phyloP scores from a whole-genome alignment of 768 basidiomycete species.

The Boletus huronensis region DNA sequence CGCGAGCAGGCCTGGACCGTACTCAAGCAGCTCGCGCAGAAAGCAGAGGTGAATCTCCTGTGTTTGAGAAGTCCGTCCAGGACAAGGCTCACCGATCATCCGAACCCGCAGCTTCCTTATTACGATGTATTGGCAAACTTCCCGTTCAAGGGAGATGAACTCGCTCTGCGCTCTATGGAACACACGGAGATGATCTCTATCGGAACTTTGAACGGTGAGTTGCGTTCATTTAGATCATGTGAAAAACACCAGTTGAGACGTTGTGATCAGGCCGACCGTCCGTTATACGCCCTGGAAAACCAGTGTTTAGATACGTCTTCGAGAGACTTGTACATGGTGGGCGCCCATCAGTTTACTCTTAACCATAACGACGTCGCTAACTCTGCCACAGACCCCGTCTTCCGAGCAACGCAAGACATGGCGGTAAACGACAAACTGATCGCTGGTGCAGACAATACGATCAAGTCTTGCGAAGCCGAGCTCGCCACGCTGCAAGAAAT shows the following conservation, averaged over 20 bases:
- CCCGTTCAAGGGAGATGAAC: conserved; percentile 91
- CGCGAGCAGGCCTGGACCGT: conserved; percentile 87
- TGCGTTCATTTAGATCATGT: not conserved
- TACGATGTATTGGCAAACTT: conserved; percentile 76
- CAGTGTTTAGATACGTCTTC: conserved; percentile 85
- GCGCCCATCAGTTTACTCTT: conserved; percentile 5
- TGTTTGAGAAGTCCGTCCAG: conserved; percentile 19
- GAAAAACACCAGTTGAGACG: not conserved
- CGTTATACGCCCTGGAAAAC: conserved; percentile 83
- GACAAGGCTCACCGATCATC: not conserved
- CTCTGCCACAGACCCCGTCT: conserved; percentile 57
- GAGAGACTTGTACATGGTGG: conserved; percentile 73
- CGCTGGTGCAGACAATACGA: conserved; percentile 53
- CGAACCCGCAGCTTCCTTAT: conserved; percentile 61
- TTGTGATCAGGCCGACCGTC: conserved; percentile 69
- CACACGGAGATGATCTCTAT: conserved; percentile 85
- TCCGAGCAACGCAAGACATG: conserved; percentile 80
- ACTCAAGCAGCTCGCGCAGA: conserved; percentile 65
- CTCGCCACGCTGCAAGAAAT: conserved; percentile 66
- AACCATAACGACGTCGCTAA: not conserved
- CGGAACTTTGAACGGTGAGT: conserved; percentile 64
- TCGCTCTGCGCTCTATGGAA: conserved; percentile 78
- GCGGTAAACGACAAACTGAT: conserved; percentile 71
- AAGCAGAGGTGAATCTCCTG: conserved; percentile 49
- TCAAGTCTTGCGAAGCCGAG: conserved; percentile 75